Conservation (phyloP, 768 basidiomycete species). For the Termitomyces bulborhizus region DNA sequence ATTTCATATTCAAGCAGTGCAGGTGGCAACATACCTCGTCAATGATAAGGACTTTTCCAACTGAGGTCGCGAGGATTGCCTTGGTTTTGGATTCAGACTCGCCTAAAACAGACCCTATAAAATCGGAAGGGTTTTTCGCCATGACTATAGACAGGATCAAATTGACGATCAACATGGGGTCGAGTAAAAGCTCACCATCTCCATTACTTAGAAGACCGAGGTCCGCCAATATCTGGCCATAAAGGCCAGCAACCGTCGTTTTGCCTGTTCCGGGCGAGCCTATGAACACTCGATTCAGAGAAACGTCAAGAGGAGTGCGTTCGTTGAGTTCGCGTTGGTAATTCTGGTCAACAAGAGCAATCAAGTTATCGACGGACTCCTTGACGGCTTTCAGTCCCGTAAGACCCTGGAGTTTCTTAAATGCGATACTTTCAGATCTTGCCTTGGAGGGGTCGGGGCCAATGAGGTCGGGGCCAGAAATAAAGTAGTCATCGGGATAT, state of each 20-base stretch:
- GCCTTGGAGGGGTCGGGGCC: not conserved
- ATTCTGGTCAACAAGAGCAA: conserved; percentile 17
- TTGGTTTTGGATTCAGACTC: not conserved
- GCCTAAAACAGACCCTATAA: not conserved
- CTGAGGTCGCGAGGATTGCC: not conserved
- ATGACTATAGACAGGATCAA: not conserved
- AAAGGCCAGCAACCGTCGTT: not conserved
- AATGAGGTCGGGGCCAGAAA: not conserved
- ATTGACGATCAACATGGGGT: not conserved
- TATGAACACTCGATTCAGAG: not conserved
- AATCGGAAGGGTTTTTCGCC: not conserved
- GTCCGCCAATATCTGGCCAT: not conserved
- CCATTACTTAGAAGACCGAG: conserved; percentile 1
- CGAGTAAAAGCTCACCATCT: not conserved
- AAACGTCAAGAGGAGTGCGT: not conserved
- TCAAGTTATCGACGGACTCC: conserved; percentile 39
- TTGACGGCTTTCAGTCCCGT: conserved; percentile 37
- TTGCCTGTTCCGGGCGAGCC: conserved; percentile 9
- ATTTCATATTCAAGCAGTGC: not conserved
- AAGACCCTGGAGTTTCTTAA: not conserved
- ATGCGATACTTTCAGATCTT: not conserved
- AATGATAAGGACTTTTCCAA: not conserved
- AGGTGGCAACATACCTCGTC: not conserved
- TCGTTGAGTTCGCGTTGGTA: not conserved
- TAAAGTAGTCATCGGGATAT: not conserved